Evolutionary conservation across 176 grass and related monocot species (phyloP).

Genomic region (Carex scoparia): DNA sequence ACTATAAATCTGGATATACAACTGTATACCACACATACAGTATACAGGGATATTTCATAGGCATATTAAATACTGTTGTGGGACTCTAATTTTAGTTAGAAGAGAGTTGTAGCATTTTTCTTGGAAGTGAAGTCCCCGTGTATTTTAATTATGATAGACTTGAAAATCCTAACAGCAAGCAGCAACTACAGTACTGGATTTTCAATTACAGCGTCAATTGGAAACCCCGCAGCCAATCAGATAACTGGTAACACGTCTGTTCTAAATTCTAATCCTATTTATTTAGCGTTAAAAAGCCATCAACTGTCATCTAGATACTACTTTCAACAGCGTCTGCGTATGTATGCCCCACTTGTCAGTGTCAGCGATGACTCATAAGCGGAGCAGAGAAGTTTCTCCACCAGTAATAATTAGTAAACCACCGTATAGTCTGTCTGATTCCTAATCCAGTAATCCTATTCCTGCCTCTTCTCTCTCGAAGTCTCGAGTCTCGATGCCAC

Average conservation of each 20-base stretch:
- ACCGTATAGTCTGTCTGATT: background rate
- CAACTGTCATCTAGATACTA: background rate
- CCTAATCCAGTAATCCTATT: background rate
- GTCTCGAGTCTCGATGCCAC: constrained; percentile 26
- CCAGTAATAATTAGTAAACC: background rate
- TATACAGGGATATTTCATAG: no score
- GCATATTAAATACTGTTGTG: no score
- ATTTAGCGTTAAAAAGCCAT: constrained; percentile 9
- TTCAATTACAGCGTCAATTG: no score
- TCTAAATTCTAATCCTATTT: background rate
- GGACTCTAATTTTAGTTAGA: no score
- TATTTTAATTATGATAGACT: no score
- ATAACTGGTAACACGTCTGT: constrained; percentile 31
- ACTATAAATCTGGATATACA: no score
- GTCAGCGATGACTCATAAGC: constrained; percentile 14
- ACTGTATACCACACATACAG: no score
- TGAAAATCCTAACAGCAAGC: background rate
- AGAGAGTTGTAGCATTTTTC: no score
- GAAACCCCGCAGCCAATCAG: constrained; percentile 32
- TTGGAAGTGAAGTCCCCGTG: no score
- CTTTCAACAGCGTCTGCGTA: background rate
- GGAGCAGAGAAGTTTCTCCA: background rate
- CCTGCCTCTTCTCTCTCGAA: constrained; percentile 18
- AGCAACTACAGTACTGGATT: no score
- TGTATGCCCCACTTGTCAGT: constrained; percentile 34